Evolutionary conservation across 495 filamentous ascomycete species (phyloP).

Genomic region (Penicillium daleae): DNA sequence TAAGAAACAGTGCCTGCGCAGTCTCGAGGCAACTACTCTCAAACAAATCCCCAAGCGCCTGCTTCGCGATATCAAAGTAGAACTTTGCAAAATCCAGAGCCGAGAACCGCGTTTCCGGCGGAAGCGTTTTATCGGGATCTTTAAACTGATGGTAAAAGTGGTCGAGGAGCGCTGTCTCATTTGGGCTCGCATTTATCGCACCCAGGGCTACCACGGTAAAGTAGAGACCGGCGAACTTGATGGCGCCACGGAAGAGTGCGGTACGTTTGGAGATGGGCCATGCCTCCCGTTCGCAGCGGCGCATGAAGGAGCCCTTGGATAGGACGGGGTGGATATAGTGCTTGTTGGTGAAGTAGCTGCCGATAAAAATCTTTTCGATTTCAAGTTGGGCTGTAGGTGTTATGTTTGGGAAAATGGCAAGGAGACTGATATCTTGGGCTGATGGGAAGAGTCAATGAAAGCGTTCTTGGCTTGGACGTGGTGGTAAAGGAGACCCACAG

Average conservation of each 20-base stretch:
- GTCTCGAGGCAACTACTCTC: conserved; percentile 32
- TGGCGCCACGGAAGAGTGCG: not conserved
- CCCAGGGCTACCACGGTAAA: not conserved
- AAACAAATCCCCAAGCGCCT: conserved; percentile 31
- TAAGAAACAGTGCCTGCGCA: conserved; percentile 32
- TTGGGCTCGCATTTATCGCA: not conserved
- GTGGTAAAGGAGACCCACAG: not conserved
- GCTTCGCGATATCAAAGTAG: conserved; percentile 30
- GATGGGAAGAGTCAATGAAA: not conserved
- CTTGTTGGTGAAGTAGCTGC: not conserved
- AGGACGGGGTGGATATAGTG: not conserved
- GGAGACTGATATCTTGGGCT: not conserved
- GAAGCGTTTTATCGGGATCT: not conserved
- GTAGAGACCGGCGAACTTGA: not conserved
- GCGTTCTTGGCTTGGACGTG: no score
- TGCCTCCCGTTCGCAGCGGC: not conserved
- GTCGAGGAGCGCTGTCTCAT: not conserved
- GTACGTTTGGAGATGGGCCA: not conserved
- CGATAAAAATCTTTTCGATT: not conserved
- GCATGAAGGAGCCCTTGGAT: not conserved
- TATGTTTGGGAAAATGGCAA: not conserved
- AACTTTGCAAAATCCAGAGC: conserved; percentile 30
- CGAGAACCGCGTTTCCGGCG: conserved; percentile 10
- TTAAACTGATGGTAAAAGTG: conserved; percentile 22
- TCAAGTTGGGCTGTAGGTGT: not conserved